These are phyloP conservation scores for Pseudogymnoascus sp. DNA, from an alignment of 2,329 filamentous ascomycete genomes.

Conservation along the genomic window DNA sequence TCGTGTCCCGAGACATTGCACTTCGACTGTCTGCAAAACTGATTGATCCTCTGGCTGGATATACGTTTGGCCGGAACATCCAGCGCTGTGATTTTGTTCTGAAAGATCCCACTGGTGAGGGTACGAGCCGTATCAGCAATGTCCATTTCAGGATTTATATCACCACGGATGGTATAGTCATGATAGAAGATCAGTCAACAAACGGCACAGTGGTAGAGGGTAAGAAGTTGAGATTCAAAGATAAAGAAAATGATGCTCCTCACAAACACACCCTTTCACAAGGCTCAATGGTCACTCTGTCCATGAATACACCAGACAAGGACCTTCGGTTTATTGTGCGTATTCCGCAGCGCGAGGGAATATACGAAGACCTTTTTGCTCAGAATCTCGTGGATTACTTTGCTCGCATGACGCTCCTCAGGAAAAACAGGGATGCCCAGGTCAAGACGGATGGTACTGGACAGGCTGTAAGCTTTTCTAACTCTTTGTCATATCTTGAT, in stretches of 20 bases:
- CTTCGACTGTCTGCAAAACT: slow-evolving; percentile 68
- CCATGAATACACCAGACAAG: slow-evolving; percentile 31
- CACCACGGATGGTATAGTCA: slow-evolving; percentile 69
- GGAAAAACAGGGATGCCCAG: not conserved
- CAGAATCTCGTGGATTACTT: slow-evolving; percentile 65
- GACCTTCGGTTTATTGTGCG: slow-evolving; percentile 79
- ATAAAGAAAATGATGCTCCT: slow-evolving; percentile 34
- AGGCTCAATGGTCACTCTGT: slow-evolving; percentile 25
- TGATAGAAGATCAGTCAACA: slow-evolving; percentile 92
- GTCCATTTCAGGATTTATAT: slow-evolving; percentile 92
- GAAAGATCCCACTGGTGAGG: slow-evolving; percentile 19
- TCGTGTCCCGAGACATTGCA: slow-evolving; percentile 53
- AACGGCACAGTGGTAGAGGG: slow-evolving; percentile 88
- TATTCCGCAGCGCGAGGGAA: slow-evolving; percentile 66
- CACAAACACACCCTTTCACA: slow-evolving; percentile 26
- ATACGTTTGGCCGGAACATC: slow-evolving; percentile 75
- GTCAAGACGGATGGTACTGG: not conserved
- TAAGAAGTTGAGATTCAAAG: slow-evolving; percentile 51
- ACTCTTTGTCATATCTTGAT: not conserved
- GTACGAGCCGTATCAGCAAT: slow-evolving; percentile 72
- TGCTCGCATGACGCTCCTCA: slow-evolving; percentile 18
- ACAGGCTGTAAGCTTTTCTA: slow-evolving; percentile 5
- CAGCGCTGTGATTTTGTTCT: slow-evolving; percentile 64
- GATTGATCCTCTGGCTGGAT: slow-evolving; percentile 63
- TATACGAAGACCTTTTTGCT: slow-evolving; percentile 56